phyloP scores from a whole-genome alignment of 148 eudicot genomes.

The Rhododendron griersonianum region DNA sequence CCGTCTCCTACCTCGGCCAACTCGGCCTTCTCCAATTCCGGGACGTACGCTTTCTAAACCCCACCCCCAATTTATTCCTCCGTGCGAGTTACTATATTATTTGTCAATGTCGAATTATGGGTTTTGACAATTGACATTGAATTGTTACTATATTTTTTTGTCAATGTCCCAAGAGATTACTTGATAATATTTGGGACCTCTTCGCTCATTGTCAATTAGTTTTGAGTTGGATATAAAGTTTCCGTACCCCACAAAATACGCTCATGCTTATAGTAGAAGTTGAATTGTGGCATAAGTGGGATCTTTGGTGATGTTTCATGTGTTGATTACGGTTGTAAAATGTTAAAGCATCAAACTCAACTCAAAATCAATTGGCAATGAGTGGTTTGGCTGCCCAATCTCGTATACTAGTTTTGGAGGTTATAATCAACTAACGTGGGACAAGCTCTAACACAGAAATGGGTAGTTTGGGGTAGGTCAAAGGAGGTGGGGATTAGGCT shows the following conservation, averaged over 20 bases:
- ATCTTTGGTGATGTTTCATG: background rate
- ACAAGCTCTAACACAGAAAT: background rate
- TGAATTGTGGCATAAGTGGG: background rate
- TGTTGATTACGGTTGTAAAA: background rate
- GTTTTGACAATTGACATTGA: background rate
- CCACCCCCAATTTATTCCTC: conserved; percentile 1
- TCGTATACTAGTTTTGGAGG: background rate
- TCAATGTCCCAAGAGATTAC: background rate
- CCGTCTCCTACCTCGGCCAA: conserved; percentile 83
- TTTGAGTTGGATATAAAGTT: too few relatives aligned
- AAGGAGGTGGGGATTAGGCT: background rate
- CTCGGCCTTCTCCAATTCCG: conserved; percentile 96
- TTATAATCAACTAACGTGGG: background rate
- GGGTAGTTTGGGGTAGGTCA: background rate
- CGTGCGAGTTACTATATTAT: background rate
- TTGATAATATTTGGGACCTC: too few relatives aligned
- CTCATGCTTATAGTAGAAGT: background rate
- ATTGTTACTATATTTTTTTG: background rate
- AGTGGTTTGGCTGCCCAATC: background rate
- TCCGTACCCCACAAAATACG: background rate
- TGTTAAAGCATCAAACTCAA: background rate
- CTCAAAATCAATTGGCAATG: background rate
- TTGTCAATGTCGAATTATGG: background rate
- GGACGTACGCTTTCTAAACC: conserved; percentile 41
- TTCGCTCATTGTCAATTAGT: too few relatives aligned